Evolutionary conservation across 2,329 filamentous ascomycete species (phyloP).

Genomic region (Emergomyces orientalis): DNA sequence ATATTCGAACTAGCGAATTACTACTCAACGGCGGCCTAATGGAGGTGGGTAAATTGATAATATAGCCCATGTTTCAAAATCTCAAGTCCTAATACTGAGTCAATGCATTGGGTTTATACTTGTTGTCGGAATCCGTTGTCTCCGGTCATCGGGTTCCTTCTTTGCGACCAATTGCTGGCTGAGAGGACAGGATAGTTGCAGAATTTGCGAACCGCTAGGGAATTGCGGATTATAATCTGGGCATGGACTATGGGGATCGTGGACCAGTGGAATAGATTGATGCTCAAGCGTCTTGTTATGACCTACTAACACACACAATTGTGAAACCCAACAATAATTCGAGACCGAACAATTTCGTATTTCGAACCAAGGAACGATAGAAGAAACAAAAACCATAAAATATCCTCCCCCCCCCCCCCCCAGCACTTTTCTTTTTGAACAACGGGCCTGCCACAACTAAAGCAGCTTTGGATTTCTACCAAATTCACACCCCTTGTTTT

Average conservation of each 20-base stretch:
- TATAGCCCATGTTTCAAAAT: too few relatives aligned
- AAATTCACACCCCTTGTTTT: background rate
- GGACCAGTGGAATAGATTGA: background rate
- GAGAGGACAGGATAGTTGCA: background rate
- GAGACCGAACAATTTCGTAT: background rate
- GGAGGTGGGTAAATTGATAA: background rate
- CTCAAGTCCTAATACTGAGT: background rate
- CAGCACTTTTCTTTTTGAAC: background rate
- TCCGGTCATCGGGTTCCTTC: background rate
- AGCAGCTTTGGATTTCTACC: background rate
- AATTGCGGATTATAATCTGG: background rate
- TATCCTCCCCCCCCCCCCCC: too few relatives aligned
- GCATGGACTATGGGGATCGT: background rate
- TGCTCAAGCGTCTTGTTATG: background rate
- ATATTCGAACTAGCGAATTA: background rate
- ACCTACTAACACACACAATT: background rate
- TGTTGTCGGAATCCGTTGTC: background rate
- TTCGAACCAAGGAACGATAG: background rate
- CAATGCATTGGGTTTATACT: background rate
- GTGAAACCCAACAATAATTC: background rate
- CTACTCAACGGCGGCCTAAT: background rate
- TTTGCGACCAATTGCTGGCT: background rate
- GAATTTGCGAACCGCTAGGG: background rate
- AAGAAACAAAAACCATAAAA: background rate
- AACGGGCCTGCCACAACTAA: background rate